Evolutionary conservation across 306 rosid genomes (phyloP).

Genomic region (Dalbergia oliveri): DNA sequence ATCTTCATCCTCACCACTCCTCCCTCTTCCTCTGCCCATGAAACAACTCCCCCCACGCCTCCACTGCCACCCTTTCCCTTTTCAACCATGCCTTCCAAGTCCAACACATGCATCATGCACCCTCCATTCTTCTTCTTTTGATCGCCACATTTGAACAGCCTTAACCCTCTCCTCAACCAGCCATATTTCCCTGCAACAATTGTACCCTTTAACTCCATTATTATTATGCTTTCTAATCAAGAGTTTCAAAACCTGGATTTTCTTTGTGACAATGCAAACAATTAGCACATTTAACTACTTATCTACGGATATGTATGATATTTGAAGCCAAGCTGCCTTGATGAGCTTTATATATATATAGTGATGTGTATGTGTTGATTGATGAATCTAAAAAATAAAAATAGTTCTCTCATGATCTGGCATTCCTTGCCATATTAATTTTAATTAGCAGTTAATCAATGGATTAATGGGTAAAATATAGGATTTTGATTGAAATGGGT

Average conservation of each 20-base stretch:
- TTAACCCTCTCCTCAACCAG: constrained; percentile 42
- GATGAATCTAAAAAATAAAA: neutral
- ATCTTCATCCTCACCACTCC: constrained; percentile 70
- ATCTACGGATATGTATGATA: no score
- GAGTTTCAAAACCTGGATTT: neutral
- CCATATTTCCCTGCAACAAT: neutral
- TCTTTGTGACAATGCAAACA: neutral
- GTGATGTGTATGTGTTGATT: neutral
- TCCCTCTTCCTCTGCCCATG: constrained; percentile 55
- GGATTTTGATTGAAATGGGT: no score
- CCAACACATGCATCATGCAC: constrained; percentile 24
- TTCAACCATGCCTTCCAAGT: constrained; percentile 33
- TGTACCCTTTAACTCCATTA: constrained; percentile 52
- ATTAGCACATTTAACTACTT: neutral
- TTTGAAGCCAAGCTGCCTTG: neutral
- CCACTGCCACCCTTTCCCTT: constrained; percentile 28
- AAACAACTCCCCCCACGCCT: constrained; percentile 44
- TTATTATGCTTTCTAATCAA: neutral
- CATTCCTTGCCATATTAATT: constrained; percentile 4
- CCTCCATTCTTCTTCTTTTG: constrained; percentile 19
- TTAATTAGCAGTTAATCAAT: neutral
- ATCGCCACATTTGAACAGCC: constrained; percentile 1
- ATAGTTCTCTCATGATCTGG: neutral
- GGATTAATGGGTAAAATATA: neutral
- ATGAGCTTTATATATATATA: constrained; percentile 4